Conservation (phyloP, 2,329 filamentous ascomycete genomes). For the Lasiodiplodia hormozganensis region DNA sequence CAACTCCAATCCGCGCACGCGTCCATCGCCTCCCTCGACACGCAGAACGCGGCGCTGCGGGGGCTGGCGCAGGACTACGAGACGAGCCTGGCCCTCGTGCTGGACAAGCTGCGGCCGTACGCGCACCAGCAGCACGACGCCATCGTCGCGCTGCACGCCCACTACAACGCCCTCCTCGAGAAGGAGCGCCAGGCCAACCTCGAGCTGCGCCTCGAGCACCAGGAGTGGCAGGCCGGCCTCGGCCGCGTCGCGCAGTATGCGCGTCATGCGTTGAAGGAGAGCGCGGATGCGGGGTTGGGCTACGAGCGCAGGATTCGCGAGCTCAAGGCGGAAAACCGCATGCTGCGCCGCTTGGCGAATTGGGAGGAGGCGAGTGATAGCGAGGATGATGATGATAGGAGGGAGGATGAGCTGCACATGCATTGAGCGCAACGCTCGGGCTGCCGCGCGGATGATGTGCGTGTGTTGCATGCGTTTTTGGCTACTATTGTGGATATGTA, state of each 20-base stretch:
- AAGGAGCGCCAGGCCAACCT: constrained; percentile 52
- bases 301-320: constrained; percentile 48
- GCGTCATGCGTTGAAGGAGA: constrained; percentile 46
- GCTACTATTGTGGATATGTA: constrained; percentile 16
- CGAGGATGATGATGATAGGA: constrained; percentile 50
- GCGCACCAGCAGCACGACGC: constrained; percentile 52
- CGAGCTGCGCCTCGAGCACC: constrained; percentile 55
- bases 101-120: constrained; percentile 46
- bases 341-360: constrained; percentile 53
- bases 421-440: constrained; percentile 10
- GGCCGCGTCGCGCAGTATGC: constrained; percentile 52
- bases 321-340: constrained; percentile 56
- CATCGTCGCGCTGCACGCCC: constrained; percentile 54
- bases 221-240: constrained; percentile 57
- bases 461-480: background rate
- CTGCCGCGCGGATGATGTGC: background rate
- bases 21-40: constrained; percentile 37
- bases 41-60: constrained; percentile 38
- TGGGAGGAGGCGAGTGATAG: constrained; percentile 52
- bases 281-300: constrained; percentile 46
- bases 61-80: constrained; percentile 51
- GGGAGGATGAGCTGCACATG: constrained; percentile 33
- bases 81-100: constrained; percentile 46
- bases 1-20: constrained; percentile 42
- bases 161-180: constrained; percentile 55